These are phyloP conservation scores for Fusarium citri DNA, from an alignment of 2,329 filamentous ascomycete genomes.

Conservation along the genomic window DNA sequence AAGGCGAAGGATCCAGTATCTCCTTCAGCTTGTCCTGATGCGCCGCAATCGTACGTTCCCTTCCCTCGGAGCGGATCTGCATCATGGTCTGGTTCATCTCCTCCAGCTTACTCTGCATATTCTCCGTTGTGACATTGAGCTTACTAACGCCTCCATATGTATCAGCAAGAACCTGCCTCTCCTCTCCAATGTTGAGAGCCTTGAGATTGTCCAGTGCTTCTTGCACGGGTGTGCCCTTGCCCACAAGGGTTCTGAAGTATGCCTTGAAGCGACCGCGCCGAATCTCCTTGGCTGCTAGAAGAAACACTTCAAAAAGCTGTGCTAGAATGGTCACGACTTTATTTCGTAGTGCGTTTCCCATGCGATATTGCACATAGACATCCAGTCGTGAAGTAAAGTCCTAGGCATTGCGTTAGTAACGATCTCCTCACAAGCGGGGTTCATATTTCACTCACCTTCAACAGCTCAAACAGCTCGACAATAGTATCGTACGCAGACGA, in stretches of 20 bases:
- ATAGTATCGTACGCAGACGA: conserved; percentile 60
- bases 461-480: conserved; percentile 56
- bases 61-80: conserved; percentile 51
- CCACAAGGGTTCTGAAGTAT: conserved; percentile 55
- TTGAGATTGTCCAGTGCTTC: conserved; percentile 55
- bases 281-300: conserved; percentile 57
- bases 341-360: conserved; percentile 53
- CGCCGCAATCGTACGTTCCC: conserved; percentile 48
- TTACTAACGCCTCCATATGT: conserved; percentile 54
- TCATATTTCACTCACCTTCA: conserved; percentile 48
- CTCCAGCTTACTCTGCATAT: conserved; percentile 50
- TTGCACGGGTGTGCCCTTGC: conserved; percentile 55
- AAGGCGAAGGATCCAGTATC: conserved; percentile 57
- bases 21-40: conserved; percentile 55
- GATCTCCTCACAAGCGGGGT: conserved; percentile 27
- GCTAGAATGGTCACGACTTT: conserved; percentile 58
- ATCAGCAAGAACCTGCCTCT: conserved; percentile 58
- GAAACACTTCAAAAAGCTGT: conserved; percentile 58
- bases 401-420: conserved; percentile 30
- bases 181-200: conserved; percentile 56
- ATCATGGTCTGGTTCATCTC: conserved; percentile 53
- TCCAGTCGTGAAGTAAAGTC: conserved; percentile 58
- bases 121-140: conserved; percentile 53
- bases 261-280: conserved; percentile 56
- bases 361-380: conserved; percentile 54